Evolutionary conservation across 2,329 filamentous ascomycete genomes (phyloP), one percentile per base, ranked within the genome.

Genomic region (Chaetomiaceae sp.): DNA sequence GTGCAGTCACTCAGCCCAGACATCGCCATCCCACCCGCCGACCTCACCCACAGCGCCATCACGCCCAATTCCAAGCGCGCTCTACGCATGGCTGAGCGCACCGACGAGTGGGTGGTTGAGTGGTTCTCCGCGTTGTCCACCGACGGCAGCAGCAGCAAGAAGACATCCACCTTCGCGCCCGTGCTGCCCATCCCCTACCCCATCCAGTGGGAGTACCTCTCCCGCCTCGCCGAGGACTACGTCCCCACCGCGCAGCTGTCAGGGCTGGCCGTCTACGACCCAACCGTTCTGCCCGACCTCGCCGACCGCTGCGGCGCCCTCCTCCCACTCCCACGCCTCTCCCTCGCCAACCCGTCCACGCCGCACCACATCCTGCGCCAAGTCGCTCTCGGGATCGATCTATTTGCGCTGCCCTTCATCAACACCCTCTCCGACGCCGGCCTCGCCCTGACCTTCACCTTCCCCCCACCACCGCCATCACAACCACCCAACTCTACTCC

Each of bases 81-180:
- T 38, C 73, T 81, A 29, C 89, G 87, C 59, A 96, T 95, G 82
- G 83, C 81, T 19, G 88, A 93, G 60, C 76, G 91, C 47, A 95
- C 88, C 1, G 85, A 93, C 61, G 76, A 78, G 30, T 97, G 89
- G 88, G 71, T 91, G 15, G 76, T 79, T 19, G 78, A 85, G 52
- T 79, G 88, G 41, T 71, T 89, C 29, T 66, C 68, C 14, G 62
- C 67, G 22, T 62, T 69, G 44, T 54, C 52, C 20, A 57, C 59
- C 15, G 57, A 61, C 17, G 60, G 49, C 5, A 62, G 53, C n/a
- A n/a, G n/a, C n/a, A n/a, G n/a, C n/a, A n/a, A n/a, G n/a, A n/a
- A n/a, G 1, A 64, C 70, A 20, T 65, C 71, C 3, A 66, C 84
- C 53, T 79, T 85, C 65, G 74, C 83, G 3, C 79, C 82, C 0